These are phyloP conservation scores for Hyphopichia khmerensis DNA, from an alignment of 1,139 yeast species.

Conservation along the genomic window DNA sequence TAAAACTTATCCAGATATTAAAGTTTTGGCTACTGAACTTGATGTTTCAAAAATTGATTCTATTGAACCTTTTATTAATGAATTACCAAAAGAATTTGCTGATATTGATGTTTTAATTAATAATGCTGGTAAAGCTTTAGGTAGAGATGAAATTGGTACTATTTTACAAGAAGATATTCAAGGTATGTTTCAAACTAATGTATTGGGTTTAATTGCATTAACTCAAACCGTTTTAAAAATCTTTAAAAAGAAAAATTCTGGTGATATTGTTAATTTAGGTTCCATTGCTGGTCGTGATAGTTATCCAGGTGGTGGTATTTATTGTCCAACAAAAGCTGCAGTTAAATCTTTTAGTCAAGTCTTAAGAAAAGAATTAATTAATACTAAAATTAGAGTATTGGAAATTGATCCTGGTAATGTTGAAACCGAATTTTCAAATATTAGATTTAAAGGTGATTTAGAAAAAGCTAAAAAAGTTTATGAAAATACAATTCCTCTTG, in stretches of 20 bases:
- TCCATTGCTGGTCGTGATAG: conserved; percentile 88
- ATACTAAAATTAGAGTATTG: conserved; percentile 72
- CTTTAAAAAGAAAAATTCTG: conserved; percentile 49
- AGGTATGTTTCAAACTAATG: conserved; percentile 44
- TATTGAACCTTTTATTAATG: conserved; percentile 29
- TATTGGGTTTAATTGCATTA: conserved; percentile 39
- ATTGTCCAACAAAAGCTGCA: conserved; percentile 88
- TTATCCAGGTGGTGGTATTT: conserved; percentile 82
- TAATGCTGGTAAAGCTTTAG: conserved; percentile 46
- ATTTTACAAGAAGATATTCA: conserved; percentile 32
- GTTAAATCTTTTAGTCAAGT: conserved; percentile 74
- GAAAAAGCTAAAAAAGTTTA: conserved; percentile 71
- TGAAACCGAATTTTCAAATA: conserved; percentile 80
- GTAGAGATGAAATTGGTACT: conserved; percentile 36
- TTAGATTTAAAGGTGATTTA: conserved; percentile 72
- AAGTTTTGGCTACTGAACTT: conserved; percentile 24
- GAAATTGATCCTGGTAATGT: conserved; percentile 89
- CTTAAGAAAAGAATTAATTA: conserved; percentile 74
- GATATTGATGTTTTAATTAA: conserved; percentile 41
- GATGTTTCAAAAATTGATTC: conserved; percentile 39
- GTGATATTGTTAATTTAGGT: conserved; percentile 82
- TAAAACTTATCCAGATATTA: conserved; percentile 22
- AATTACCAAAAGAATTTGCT: conserved; percentile 34
- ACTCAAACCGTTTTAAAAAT: conserved; percentile 45
- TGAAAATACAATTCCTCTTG: conserved; percentile 68